Evolutionary conservation across 225 moss, liverwort and hornwort genomes (phyloP).

Genomic region (Asterella californica): DNA sequence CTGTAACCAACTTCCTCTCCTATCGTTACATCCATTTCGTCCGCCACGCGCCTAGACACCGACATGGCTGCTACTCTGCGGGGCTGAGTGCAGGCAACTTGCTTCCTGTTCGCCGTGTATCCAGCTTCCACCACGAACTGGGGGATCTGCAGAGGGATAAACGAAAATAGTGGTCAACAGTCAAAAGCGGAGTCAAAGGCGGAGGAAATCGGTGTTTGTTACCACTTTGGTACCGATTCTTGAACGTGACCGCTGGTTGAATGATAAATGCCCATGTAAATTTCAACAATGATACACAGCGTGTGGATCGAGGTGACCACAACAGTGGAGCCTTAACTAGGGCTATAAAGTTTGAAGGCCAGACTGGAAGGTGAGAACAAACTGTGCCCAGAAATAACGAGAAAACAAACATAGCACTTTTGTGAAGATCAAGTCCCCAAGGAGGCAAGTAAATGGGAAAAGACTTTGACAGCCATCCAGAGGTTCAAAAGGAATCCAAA

Average conservation of each 20-base stretch:
- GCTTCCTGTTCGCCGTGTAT: slow-evolving; percentile 92
- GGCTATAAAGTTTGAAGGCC: neutral
- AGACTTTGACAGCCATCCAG: too few species aligned
- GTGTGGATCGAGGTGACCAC: neutral
- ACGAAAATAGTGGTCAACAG: neutral
- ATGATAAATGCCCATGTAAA: neutral
- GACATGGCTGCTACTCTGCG: slow-evolving; percentile 99
- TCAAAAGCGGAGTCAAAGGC: neutral
- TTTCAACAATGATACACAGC: neutral
- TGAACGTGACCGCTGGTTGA: neutral
- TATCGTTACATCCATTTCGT: slow-evolving; percentile 96
- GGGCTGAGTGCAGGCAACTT: slow-evolving; percentile 97
- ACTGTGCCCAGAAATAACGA: neutral
- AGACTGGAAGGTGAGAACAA: neutral
- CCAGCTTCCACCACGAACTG: slow-evolving; percentile 99
- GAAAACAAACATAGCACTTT: neutral
- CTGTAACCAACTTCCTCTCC: slow-evolving; percentile 99
- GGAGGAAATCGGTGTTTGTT: too few species aligned
- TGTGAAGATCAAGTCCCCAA: too few species aligned
- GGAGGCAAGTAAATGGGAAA: too few species aligned
- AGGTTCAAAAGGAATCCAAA: too few species aligned
- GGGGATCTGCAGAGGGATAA: slow-evolving; percentile 60
- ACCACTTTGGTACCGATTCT: neutral
- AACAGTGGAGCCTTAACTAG: neutral
- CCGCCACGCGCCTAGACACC: slow-evolving; percentile 95